Evolutionary conservation across 768 basidiomycete genomes (phyloP).

Genomic region (Amanita polypyramis): DNA sequence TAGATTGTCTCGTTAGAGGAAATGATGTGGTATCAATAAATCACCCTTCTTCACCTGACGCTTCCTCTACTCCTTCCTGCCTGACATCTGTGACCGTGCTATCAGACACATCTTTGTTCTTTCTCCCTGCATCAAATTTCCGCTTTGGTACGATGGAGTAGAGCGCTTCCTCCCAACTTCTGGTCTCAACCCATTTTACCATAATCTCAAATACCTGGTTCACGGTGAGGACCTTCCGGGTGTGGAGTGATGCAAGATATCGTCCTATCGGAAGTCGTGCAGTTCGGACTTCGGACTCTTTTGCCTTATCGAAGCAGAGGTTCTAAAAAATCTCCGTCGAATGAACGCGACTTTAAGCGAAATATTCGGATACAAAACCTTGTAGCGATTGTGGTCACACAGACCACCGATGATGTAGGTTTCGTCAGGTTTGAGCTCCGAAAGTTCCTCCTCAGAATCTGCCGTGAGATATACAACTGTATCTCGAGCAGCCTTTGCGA

Average conservation of each 20-base stretch:
- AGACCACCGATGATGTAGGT: conserved; percentile 95
- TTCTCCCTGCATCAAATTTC: conserved; percentile 57
- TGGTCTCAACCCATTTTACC: conserved; percentile 76
- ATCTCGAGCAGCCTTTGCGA: conserved; percentile 22
- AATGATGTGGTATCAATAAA: no score
- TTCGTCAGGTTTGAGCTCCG: conserved; percentile 73
- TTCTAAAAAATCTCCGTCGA: conserved; percentile 37
- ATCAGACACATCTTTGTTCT: conserved; percentile 7
- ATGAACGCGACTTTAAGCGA: conserved; percentile 1
- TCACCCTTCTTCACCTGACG: neutral
- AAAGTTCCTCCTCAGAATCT: conserved; percentile 79
- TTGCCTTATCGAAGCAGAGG: conserved; percentile 83
- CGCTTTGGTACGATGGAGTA: conserved; percentile 85
- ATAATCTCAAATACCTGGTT: conserved; percentile 96
- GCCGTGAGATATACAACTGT: conserved; percentile 88
- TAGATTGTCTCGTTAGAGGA: no score
- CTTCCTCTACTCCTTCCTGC: conserved; percentile 7
- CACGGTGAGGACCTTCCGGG: conserved; percentile 93
- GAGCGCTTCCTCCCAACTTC: conserved; percentile 81
- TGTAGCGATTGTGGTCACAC: conserved; percentile 93
- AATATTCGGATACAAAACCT: conserved; percentile 32
- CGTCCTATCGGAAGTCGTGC: conserved; percentile 94
- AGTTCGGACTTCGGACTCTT: conserved; percentile 60
- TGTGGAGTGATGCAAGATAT: conserved; percentile 72
- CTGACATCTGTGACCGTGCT: conserved; percentile 12